A percentile compares a stretch with the other conserved stretches of the same genome.
These are phyloP conservation scores for Pugionium cornutum DNA, from an alignment of 345 rosid species.

Conservation along the genomic window DNA sequence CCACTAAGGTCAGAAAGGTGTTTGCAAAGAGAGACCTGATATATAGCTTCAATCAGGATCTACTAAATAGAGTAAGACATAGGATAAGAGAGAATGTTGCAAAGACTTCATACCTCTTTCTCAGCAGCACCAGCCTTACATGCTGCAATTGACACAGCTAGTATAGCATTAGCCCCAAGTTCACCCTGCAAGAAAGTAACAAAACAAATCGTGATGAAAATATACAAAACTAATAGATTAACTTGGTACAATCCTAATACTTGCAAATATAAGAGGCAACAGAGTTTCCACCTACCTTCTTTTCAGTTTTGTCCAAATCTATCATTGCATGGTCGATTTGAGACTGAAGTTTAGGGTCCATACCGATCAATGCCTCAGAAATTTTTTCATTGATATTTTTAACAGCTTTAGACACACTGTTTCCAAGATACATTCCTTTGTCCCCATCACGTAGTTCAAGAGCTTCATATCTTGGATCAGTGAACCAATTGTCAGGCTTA, in stretches of 20 bases:
- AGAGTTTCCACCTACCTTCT: constrained; percentile 58
- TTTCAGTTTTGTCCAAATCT: constrained; percentile 94
- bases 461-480: constrained; percentile 77
- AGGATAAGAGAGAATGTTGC: background rate
- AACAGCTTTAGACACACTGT: constrained; percentile 87
- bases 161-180: constrained; percentile 90
- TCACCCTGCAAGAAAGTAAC: constrained; percentile 52
- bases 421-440: constrained; percentile 86
- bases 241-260: background rate
- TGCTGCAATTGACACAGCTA: constrained; percentile 97
- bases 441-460: constrained; percentile 92
- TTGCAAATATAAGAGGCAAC: background rate
- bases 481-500: constrained; percentile 17
- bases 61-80: constrained; percentile 22
- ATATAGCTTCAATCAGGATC: constrained; percentile 29
- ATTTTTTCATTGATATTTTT: constrained; percentile 86
- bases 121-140: constrained; percentile 99
- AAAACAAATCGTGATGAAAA: background rate
- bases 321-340: constrained; percentile 98
- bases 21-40: constrained; percentile 87
- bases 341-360: constrained; percentile 90
- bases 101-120: constrained; percentile 62
- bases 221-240: background rate
- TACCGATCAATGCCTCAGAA: constrained; percentile 82
- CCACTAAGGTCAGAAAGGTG: constrained; percentile 89